Evolutionary conservation across 176 grass and related monocot genomes (phyloP), one percentile per base, ranked within the genome.

Genomic region (Echinochloa phyllopogon): DNA sequence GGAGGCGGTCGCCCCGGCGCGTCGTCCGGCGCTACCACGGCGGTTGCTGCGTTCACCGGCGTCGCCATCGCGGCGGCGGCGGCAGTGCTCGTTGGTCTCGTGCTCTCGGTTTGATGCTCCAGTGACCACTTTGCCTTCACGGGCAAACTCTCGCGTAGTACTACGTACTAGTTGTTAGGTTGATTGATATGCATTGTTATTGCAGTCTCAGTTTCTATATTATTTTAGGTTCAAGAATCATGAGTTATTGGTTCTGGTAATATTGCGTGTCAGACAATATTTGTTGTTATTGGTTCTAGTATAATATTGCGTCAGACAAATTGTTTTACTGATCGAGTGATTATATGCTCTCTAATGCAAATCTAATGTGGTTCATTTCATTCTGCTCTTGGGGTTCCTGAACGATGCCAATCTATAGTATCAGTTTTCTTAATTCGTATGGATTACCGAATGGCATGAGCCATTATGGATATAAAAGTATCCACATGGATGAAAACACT

Each of bases 71-170:
- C 72, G 0, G 65, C 21, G 3, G 70, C 24, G 20, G 15, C 24
- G 27, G 74, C 14, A 10, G 48, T 39, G 24, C 21, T 70, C 15
- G 47, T 24, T 3, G 10, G 21, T 5, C 15, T 86, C 17, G 57
- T 43, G 10, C 16, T 7, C 15, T 86, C 17, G 57, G 36, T n/a
- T 17, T 74, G 29, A 5, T 67, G 88, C 42, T 74, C 58, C 7
- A 58, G 57, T 90, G 58, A 74, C 42, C 8, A 50, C 36, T 76
- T 71, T 25, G 64, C 8, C 13, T 83, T n/a, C 3, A 25, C 57
- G 78, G 48, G 27, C 21, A 13, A 13, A 51, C 41, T 80, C 41
- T 80, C 13, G 12, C 33, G 3, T 25, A 24, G 21, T 23, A n/a
- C 8, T 69, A 10, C 9, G 23, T 61, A 5, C 0, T 77, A 33